phyloP scores from a whole-genome alignment of 164 flowering plant genomes.

The Kingdonia uniflora region DNA sequence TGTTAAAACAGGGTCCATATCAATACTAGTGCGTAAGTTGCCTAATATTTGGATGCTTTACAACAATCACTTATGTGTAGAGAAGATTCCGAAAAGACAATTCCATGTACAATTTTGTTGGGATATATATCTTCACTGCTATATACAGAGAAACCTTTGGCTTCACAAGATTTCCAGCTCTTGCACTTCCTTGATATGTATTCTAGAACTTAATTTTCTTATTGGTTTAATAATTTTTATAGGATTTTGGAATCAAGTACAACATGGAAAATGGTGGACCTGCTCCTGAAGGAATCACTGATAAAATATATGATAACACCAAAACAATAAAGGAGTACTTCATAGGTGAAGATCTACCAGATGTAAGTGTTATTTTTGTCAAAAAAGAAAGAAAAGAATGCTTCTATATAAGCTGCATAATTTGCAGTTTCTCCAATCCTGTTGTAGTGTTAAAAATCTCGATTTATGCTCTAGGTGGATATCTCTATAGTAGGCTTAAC shows the following conservation, averaged over 20 bases:
- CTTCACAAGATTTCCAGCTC: too few species aligned
- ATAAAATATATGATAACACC: conserved; percentile 84
- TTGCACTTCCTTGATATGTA: too few species aligned
- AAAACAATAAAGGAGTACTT: conserved; percentile 78
- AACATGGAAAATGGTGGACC: conserved; percentile 99
- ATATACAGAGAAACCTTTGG: too few species aligned
- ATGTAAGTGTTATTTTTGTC: conserved; percentile 35
- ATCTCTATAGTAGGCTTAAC: conserved; percentile 50
- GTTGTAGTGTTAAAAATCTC: conserved; percentile 1
- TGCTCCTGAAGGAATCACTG: conserved; percentile 91
- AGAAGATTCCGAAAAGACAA: too few species aligned
- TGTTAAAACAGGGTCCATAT: too few species aligned
- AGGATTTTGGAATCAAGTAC: conserved; percentile 98
- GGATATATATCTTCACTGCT: too few species aligned
- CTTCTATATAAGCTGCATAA: neutral
- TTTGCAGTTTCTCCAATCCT: neutral
- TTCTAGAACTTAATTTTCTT: neutral
- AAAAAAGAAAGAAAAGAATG: neutral
- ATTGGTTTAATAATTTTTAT: conserved; percentile 11
- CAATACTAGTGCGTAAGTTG: too few species aligned
- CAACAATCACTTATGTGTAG: too few species aligned
- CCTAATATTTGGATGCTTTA: too few species aligned
- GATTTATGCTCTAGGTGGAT: conserved; percentile 52
- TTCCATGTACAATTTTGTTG: too few species aligned
- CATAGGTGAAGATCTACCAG: conserved; percentile 71